phyloP scores from a whole-genome alignment of 164 flowering plant species.

The Annona squamosa region DNA sequence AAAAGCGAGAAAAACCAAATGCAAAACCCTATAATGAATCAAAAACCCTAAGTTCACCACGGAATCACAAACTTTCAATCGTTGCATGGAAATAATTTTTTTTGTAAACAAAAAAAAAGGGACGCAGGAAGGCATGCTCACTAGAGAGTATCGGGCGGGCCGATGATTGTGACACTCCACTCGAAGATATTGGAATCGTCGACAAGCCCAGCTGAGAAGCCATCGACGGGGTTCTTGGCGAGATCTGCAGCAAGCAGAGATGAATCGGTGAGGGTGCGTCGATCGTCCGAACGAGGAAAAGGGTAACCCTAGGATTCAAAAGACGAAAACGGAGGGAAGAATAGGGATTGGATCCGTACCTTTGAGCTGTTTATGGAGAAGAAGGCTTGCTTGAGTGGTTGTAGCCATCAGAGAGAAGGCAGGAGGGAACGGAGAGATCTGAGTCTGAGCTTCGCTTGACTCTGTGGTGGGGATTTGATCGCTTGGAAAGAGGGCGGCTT shows the following conservation, averaged over 20 bases:
- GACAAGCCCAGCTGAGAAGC: constrained; percentile 77
- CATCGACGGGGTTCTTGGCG: constrained; percentile 68
- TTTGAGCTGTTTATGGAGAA: constrained; percentile 70
- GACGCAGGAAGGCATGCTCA: constrained; percentile 13
- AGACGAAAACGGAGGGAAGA: neutral
- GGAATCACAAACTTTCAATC: neutral
- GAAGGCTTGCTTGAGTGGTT: constrained; percentile 75
- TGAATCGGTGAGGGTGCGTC: neutral
- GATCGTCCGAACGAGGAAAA: neutral
- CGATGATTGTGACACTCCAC: constrained; percentile 76
- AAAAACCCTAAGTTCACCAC: neutral
- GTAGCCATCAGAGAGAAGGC: constrained; percentile 43
- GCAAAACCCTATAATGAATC: neutral
- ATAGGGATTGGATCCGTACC: constrained; percentile 24
- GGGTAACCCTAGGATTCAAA: neutral
- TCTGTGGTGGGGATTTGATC: too few relatives aligned
- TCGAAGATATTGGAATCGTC: constrained; percentile 68
- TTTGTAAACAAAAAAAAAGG: neutral
- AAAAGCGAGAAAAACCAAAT: neutral
- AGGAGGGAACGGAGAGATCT: neutral
- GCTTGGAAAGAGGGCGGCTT: too few relatives aligned
- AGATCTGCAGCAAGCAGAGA: constrained; percentile 35
- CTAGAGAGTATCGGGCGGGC: constrained; percentile 71
- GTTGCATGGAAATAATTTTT: neutral
- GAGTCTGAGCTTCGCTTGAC: neutral